Conservation (phyloP, 805 yeast species). For the Yarrowia sp. region DNA sequence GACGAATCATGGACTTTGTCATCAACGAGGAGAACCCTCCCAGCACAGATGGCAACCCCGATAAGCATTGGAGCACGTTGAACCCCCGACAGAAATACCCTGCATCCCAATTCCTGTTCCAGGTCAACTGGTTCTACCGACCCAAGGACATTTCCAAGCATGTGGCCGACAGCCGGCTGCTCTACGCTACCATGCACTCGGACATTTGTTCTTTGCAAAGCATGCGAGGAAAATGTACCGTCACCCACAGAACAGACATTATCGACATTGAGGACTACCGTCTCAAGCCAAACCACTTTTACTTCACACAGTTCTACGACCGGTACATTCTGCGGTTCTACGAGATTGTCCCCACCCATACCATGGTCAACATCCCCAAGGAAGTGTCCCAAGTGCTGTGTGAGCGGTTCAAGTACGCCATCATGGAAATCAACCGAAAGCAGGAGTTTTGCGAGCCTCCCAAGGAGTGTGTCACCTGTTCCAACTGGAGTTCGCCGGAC, state of each 20-base stretch:
- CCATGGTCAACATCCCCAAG: constrained; percentile 62
- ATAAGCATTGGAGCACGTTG: constrained; percentile 22
- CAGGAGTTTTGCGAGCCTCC: constrained; percentile 69
- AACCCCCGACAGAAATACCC: constrained; percentile 49
- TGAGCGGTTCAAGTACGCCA: constrained; percentile 74
- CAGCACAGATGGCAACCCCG: constrained; percentile 19
- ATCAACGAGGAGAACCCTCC: constrained; percentile 49
- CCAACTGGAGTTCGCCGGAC: constrained; percentile 79
- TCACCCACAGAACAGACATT: constrained; percentile 72
- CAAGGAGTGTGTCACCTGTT: constrained; percentile 74
- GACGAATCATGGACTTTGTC: constrained; percentile 77
- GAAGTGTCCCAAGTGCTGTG: constrained; percentile 66
- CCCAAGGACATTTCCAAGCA: constrained; percentile 81
- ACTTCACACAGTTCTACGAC: constrained; percentile 85
- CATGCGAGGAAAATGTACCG: constrained; percentile 76
- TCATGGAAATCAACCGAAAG: constrained; percentile 72
- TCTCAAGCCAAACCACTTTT: constrained; percentile 71
- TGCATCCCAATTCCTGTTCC: constrained; percentile 63
- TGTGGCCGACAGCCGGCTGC: constrained; percentile 71
- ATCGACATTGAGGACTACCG: constrained; percentile 63
- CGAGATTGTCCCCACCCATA: constrained; percentile 72
- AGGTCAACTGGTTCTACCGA: constrained; percentile 90
- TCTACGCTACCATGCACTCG: constrained; percentile 85
- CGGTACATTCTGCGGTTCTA: constrained; percentile 83
- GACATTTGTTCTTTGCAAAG: constrained; percentile 80